phyloP scores from a whole-genome alignment of 2,329 filamentous ascomycete species.

The Pseudocercospora fijiensis region DNA sequence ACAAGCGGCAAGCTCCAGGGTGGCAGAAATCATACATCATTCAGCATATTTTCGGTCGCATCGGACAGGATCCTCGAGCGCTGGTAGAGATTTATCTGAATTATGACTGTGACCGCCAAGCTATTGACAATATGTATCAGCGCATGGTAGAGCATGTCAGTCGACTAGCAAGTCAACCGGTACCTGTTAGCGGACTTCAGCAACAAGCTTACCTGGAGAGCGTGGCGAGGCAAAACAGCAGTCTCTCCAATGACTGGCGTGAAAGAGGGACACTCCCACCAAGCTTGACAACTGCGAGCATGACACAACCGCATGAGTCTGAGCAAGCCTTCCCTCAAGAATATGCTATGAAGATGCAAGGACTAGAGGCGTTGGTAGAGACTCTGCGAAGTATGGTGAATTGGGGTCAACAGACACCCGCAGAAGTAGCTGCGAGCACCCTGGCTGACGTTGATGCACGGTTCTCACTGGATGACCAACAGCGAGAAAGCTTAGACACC shows the following conservation, averaged over 20 bases:
- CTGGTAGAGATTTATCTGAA: conserved; percentile 96
- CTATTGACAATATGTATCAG: conserved; percentile 95
- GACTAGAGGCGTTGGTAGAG: conserved; percentile 83
- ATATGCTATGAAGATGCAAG: conserved; percentile 85
- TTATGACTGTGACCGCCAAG: conserved; percentile 92
- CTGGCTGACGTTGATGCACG: conserved; percentile 46
- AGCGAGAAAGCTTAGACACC: conserved; percentile 73
- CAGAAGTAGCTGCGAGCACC: conserved; percentile 47
- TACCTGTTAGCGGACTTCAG: conserved; percentile 70
- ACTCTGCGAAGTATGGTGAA: conserved; percentile 86
- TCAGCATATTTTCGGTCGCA: conserved; percentile 70
- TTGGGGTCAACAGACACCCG: conserved; percentile 75
- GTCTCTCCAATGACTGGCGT: conserved; percentile 69
- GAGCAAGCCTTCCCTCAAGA: conserved; percentile 80
- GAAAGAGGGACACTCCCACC: conserved; percentile 81
- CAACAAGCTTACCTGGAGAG: conserved; percentile 86
- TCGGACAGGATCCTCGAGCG: conserved; percentile 82
- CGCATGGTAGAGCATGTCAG: conserved; percentile 89
- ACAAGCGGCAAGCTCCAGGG: conserved; percentile 78
- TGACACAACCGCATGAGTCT: conserved; percentile 49
- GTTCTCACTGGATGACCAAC: conserved; percentile 57
- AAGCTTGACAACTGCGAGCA: conserved; percentile 75
- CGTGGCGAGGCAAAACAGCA: conserved; percentile 53
- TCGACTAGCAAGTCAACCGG: conserved; percentile 76
- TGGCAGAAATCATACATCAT: conserved; percentile 94